Evolutionary conservation across 2,329 filamentous ascomycete genomes (phyloP), one percentile per base, ranked within the genome.

Genomic region (Alternaria sp.): DNA sequence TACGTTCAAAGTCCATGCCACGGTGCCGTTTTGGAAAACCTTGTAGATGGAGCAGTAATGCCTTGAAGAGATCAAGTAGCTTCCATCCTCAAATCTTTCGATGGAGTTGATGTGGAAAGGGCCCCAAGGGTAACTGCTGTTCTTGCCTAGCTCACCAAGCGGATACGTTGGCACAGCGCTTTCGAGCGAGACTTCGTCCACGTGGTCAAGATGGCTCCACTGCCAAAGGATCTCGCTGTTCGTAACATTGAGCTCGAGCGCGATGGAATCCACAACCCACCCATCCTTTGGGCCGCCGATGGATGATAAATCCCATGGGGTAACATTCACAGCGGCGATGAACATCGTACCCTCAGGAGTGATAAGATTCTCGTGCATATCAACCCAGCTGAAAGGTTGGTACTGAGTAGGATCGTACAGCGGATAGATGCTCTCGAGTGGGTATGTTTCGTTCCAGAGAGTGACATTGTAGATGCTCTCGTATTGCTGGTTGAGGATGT

Each of bases 341-440:
- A 63, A 57, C 46, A 66, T 63, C 1, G 60, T 61, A n/a, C 57
- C 60, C 7, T 58, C 45, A 10, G 63, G 57, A 1, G 63, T 60
- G 9, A 66, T 63, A 26, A 57, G 25, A 11, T 63, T 60, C 57
- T 66, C 63, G 43, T 66, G 63, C 60, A 63, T 60, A 21, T 66
- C 60, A 43, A 63, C 57, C 54, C 54, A 63, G 19, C 56, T 59
- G 43, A 63, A 57, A 9, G 60, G 36, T 17, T 63, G 21, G 13
- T 60, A 63, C 32, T 57, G 56, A 3, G 56, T 60, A 10, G 60
- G 60, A 23, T 63, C 57, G 44, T 66, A 63, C 15, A 60, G 26
- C 12, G 63, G 60, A 13, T 26, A 59, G 30, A 63, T 63, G 30
- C 57, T 43, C 45, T 57, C 13, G 1, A 57, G 21, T 10, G 54